These are phyloP conservation scores for Trametes sanguinea DNA, from an alignment of 768 basidiomycete genomes.

Conservation along the genomic window DNA sequence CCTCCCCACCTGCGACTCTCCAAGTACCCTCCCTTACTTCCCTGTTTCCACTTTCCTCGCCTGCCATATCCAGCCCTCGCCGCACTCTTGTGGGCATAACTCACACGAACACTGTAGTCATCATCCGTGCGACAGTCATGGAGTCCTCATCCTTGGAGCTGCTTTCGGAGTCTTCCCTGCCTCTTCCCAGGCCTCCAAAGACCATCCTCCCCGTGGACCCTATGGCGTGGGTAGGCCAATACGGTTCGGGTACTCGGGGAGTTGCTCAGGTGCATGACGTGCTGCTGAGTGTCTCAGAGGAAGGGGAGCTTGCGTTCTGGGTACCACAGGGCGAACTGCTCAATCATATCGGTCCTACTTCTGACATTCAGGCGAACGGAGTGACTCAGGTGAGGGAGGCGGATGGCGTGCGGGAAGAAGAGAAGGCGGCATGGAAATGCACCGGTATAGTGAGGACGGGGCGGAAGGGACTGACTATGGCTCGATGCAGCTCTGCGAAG, in stretches of 20 bases:
- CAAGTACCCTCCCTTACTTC: conserved; percentile 54
- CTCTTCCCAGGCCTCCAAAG: conserved; percentile 46
- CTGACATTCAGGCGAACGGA: neutral
- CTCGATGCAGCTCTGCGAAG: conserved; percentile 86
- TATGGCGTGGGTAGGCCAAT: conserved; percentile 70
- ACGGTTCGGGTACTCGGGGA: conserved; percentile 16
- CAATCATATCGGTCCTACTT: neutral
- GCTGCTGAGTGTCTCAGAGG: conserved; percentile 72
- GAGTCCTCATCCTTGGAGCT: conserved; percentile 37
- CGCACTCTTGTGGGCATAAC: conserved; percentile 68
- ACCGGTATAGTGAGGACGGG: conserved; percentile 78
- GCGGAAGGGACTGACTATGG: conserved; percentile 62
- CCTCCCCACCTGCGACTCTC: conserved; percentile 44
- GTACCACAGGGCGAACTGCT: conserved; percentile 46
- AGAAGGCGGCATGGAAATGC: conserved; percentile 51
- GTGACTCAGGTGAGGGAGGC: neutral
- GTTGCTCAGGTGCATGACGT: conserved; percentile 55
- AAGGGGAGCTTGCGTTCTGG: conserved; percentile 90
- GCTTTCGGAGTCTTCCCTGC: conserved; percentile 52
- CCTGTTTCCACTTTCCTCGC: conserved; percentile 56
- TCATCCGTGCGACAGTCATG: conserved; percentile 46
- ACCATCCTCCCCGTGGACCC: conserved; percentile 79
- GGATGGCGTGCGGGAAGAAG: neutral
- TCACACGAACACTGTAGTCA: conserved; percentile 56
- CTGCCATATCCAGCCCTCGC: conserved; percentile 35